These are phyloP conservation scores for Aspergillus udagawae DNA, from an alignment of 2,329 filamentous ascomycete species.

Conservation along the genomic window DNA sequence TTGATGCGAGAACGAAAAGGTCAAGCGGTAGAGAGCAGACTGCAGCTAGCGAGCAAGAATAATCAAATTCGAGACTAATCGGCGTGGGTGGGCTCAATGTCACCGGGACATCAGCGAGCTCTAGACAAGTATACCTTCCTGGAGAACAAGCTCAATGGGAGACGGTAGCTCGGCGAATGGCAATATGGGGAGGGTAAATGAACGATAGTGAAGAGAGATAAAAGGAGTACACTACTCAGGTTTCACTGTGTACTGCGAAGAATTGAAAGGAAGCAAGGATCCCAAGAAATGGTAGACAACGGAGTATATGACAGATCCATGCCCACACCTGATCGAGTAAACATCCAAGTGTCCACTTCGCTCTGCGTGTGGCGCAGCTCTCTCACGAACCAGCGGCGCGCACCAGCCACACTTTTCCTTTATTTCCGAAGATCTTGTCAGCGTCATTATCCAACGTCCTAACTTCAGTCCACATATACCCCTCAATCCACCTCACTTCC, in stretches of 20 bases:
- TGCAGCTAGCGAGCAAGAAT: conserved; percentile 10
- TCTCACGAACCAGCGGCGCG: not conserved
- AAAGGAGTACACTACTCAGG: not conserved
- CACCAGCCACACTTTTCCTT: conserved; percentile 15
- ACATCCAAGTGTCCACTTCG: conserved; percentile 24
- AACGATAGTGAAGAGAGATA: conserved; percentile 3
- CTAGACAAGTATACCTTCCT: conserved; percentile 32
- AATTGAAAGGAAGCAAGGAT: not conserved
- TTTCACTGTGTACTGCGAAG: not conserved
- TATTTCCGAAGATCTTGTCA: not conserved
- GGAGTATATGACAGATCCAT: conserved; percentile 12
- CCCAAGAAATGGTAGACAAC: conserved; percentile 1
- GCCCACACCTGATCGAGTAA: conserved; percentile 1
- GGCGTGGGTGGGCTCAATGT: conserved; percentile 12
- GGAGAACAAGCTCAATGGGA: conserved; percentile 5
- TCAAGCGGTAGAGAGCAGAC: conserved; percentile 12
- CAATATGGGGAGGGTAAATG: not conserved
- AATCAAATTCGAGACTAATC: conserved; percentile 3
- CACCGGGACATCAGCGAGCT: conserved; percentile 44
- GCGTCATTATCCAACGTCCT: conserved; percentile 3
- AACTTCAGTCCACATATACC: not conserved
- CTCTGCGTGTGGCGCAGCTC: conserved; percentile 13
- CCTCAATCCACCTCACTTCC: not conserved
- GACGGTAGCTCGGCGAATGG: not conserved
- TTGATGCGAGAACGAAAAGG: not conserved